phyloP scores from a whole-genome alignment of 176 grass and related monocot genomes.

The Hsuehochloa calcarea region DNA sequence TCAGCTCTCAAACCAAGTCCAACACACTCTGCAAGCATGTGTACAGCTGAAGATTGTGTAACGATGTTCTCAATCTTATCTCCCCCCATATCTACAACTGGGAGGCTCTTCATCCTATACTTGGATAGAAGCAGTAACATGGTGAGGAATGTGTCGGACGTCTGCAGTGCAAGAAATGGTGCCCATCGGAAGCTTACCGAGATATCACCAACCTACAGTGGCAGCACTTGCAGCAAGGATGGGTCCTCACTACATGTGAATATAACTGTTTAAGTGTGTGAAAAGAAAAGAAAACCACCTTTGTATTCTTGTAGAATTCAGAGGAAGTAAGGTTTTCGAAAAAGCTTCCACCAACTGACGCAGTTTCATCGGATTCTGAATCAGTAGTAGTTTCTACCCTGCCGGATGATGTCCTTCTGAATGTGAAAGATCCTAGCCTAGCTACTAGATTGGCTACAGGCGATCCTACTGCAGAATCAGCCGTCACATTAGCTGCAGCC shows the following conservation, averaged over 20 bases:
- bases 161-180: constrained; percentile 94
- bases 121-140: constrained; percentile 94
- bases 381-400: constrained; percentile 48
- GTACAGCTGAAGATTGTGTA: constrained; percentile 84
- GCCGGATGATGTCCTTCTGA: constrained; percentile 53
- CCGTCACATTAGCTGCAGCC: constrained; percentile 42
- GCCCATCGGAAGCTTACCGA: constrained; percentile 91
- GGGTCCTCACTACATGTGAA: not conserved
- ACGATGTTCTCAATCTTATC: constrained; percentile 93
- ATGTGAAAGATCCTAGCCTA: constrained; percentile 58
- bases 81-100: constrained; percentile 79
- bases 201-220: constrained; percentile 73
- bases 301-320: constrained; percentile 98
- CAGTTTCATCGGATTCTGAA: constrained; percentile 49
- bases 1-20: constrained; percentile 96
- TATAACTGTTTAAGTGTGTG: not conserved
- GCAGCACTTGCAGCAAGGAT: not conserved
- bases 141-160: constrained; percentile 88
- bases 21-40: constrained; percentile 97
- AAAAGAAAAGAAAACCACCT: constrained; percentile 57
- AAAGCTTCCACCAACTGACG: constrained; percentile 74
- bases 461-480: constrained; percentile 48
- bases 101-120: constrained; percentile 97
- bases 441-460: constrained; percentile 41
- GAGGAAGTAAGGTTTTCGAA: constrained; percentile 89